Evolutionary conservation across 2,329 filamentous ascomycete genomes (phyloP).

Genomic region (Colletotrichum echinochloae): DNA sequence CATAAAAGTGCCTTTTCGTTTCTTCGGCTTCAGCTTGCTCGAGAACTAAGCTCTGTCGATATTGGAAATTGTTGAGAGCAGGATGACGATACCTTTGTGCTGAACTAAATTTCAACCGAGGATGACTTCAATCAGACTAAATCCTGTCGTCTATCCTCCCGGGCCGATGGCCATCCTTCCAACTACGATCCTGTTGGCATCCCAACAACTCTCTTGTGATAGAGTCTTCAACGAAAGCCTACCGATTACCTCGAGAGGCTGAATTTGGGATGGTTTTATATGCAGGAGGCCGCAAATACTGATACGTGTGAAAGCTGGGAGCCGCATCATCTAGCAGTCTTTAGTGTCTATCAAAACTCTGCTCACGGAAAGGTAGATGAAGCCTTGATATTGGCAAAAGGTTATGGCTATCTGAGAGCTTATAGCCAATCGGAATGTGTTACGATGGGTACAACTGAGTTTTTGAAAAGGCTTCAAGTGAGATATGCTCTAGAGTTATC

Average conservation of each 20-base stretch:
- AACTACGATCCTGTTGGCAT: not conserved
- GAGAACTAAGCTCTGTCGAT: not conserved
- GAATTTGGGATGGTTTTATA: not conserved
- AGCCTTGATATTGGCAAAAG: not conserved
- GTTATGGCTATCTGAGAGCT: not conserved
- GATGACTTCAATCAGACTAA: not conserved
- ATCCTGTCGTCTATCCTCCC: not conserved
- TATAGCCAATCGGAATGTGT: not conserved
- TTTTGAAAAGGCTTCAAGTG: not conserved
- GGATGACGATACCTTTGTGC: not conserved
- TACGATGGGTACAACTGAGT: too few relatives aligned
- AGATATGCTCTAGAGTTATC: not conserved
- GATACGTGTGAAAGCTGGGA: not conserved
- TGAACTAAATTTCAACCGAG: not conserved
- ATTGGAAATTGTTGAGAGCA: too few relatives aligned
- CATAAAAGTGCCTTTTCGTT: not conserved
- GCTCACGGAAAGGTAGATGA: too few relatives aligned
- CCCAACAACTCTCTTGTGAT: not conserved
- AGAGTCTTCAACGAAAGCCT: not conserved
- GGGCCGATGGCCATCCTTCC: not conserved
- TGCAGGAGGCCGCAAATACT: not conserved
- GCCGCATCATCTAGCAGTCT: too few relatives aligned
- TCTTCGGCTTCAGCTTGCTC: not conserved
- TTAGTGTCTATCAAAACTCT: not conserved
- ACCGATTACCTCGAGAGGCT: not conserved